phyloP scores from a whole-genome alignment of 768 basidiomycete species.

The Pseudohyphozyma bogoriensis region DNA sequence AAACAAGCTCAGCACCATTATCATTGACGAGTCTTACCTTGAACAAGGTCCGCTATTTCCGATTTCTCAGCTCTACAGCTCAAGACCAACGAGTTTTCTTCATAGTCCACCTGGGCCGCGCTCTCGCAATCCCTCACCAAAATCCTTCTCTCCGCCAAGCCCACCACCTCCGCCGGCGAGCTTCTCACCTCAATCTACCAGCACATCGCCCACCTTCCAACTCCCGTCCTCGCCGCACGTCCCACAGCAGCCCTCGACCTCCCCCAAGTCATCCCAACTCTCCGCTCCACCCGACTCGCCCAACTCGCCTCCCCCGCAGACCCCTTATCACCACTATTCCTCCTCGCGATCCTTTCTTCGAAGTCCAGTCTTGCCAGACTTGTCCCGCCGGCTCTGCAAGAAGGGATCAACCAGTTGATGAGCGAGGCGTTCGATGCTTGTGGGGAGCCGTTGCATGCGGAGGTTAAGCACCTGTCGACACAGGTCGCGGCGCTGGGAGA shows the following conservation, averaged over 20 bases:
- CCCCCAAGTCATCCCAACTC: neutral
- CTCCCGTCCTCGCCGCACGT: neutral
- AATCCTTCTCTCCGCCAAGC: constrained; percentile 12
- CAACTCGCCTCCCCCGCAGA: neutral
- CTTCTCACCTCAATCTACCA: constrained; percentile 3
- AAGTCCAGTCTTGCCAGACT: constrained; percentile 3
- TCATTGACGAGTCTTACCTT: constrained; percentile 16
- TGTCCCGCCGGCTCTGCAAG: neutral
- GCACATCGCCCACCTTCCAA: constrained; percentile 7
- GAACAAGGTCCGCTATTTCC: constrained; percentile 23
- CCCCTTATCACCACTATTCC: constrained; percentile 7
- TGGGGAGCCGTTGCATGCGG: neutral
- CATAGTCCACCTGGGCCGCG: constrained; percentile 19
- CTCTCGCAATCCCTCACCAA: constrained; percentile 10
- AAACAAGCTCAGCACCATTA: constrained; percentile 11
- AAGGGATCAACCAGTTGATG: neutral
- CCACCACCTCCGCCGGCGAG: neutral
- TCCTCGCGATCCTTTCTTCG: constrained; percentile 15
- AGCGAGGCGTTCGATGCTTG: neutral
- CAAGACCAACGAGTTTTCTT: neutral
- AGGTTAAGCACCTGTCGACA: constrained; percentile 13
- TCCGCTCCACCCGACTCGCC: neutral
- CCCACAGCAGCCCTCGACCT: neutral
- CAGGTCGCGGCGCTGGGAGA: constrained; percentile 24
- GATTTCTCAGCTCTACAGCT: neutral